Evolutionary conservation across 225 moss, liverwort and hornwort genomes (phyloP), one percentile per base, ranked within the genome.

Genomic region (Pseudoscleropodium purum): DNA sequence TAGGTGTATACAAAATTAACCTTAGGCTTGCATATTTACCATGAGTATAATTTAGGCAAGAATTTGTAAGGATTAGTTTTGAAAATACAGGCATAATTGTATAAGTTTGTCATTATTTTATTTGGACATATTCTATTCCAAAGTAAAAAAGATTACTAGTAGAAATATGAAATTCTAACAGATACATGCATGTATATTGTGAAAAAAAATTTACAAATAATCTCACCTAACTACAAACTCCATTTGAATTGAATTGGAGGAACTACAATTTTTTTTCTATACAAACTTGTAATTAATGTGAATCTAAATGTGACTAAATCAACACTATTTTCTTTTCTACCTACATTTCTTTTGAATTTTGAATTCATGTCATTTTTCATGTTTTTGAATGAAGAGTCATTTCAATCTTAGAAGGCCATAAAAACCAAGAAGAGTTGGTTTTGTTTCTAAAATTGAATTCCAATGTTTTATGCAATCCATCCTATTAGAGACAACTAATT

Each of bases 141-240:
- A 33, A 13, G 1, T 34, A 7, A 31, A 0, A 0, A 77, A 34
- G 36, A 34, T 13, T 1, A 34, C 14, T 52, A 14, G 9, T 52
- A 0, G 8, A 77, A 36, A 52, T 15, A 36, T 36, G 3, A 52
- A 49, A 18, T 33, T 75, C 33, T 21, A 76, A 33, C 0, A 0
- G 1, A 51, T 51, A 21, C 2, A 33, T 33, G 17, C 21, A 76
- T 51, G 5, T 21, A 3, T 5, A 36, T 14, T 13, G 4, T 13
- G 3, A 5, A 34, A 12, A 12, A 33, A 76, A 51, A 54, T 2
- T 13, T 77, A 1, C 36, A 21, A 13, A 0, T 51, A 0, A 21
- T 11, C 13, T 36, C 52, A 77, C 0, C 2, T 1, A 2, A 52
- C 0, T 0, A 5, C 5, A 77, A 78, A 2, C 3, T 78, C 15